Evolutionary conservation across 2,329 filamentous ascomycete genomes (phyloP).

Genomic region (Colletotrichum horii): DNA sequence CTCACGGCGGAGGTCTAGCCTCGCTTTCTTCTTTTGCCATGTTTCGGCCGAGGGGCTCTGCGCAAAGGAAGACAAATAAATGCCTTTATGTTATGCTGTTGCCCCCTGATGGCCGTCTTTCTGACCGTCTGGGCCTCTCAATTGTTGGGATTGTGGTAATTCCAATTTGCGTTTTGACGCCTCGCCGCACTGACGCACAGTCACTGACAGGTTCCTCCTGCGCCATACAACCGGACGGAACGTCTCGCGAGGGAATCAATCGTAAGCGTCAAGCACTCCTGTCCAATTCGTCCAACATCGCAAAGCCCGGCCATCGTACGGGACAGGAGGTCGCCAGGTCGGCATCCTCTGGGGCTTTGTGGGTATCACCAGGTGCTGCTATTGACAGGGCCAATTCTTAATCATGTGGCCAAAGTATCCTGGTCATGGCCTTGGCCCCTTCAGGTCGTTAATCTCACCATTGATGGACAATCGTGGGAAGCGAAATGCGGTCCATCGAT

Average conservation of each 20-base stretch:
- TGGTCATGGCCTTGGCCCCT: not conserved
- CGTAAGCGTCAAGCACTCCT: not conserved
- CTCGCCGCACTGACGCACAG: not conserved
- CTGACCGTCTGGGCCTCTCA: not conserved
- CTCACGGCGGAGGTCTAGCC: not conserved
- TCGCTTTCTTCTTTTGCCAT: not conserved
- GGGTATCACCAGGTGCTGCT: not conserved
- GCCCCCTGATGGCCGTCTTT: not conserved
- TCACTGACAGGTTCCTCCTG: not conserved
- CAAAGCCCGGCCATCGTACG: not conserved
- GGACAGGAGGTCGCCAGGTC: not conserved
- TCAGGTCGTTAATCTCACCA: slow-evolving; percentile 20
- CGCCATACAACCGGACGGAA: not conserved
- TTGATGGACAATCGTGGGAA: slow-evolving; percentile 16
- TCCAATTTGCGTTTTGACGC: not conserved
- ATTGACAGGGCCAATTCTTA: not conserved
- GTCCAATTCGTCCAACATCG: not conserved
- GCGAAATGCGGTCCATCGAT: slow-evolving; percentile 9
- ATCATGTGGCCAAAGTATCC: slow-evolving; percentile 18
- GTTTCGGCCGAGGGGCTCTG: not conserved
- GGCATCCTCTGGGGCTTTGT: not conserved
- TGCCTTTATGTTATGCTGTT: not conserved
- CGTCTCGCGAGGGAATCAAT: not conserved
- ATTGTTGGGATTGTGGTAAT: not conserved
- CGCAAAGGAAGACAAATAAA: not conserved